Evolutionary conservation across 164 flowering plant genomes (phyloP), one percentile per base, ranked within the genome.

Genomic region (Berberis vulgaris): DNA sequence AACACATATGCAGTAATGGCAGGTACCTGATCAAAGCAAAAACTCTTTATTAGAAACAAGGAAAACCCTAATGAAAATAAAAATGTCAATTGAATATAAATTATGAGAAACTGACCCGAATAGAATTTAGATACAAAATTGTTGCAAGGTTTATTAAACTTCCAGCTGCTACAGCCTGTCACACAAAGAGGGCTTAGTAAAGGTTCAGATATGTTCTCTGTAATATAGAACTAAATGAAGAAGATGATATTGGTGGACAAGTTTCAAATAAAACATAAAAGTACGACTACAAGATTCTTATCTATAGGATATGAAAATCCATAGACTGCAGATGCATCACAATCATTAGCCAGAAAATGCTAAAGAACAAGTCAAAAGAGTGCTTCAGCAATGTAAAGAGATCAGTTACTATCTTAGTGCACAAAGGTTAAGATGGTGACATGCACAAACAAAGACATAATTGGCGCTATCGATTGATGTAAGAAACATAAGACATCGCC

Each of bases 131-230:
- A 73, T 89, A 81, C 59, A 91, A 76, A 73, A 94, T 75, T 54
- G 99, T 91, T 3, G 90, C 97, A 57, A 94, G 96, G 74, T 94
- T 94, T 50, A 87, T 50, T 43, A 94, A 70, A 76, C 90, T 94
- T 74, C 96, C 99, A 70, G 94, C 94, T 75, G 83, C 94, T 47
- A 94, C 87, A 6, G 87, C 89, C 99, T 94, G 96, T 47, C 41
- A 39, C 43, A n/a, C 70, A 71, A 43, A 64, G 52, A 57, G 52
- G 43, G 43, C 43, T 6, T 11, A 52, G 0, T 4, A 7, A 3
- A 52, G 4, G n/a, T 52, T 26, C 10, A 52, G 12, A 52, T 52
- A 12, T 10, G 4, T 10, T 11, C n/a, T 4, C 11, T 10, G 10
- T 10, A 10, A 47, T 7, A 6, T 47, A 47, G 10, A 47, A 2